Evolutionary conservation across 805 yeast genomes (phyloP).

Genomic region (Kurtzmaniella fragi): DNA sequence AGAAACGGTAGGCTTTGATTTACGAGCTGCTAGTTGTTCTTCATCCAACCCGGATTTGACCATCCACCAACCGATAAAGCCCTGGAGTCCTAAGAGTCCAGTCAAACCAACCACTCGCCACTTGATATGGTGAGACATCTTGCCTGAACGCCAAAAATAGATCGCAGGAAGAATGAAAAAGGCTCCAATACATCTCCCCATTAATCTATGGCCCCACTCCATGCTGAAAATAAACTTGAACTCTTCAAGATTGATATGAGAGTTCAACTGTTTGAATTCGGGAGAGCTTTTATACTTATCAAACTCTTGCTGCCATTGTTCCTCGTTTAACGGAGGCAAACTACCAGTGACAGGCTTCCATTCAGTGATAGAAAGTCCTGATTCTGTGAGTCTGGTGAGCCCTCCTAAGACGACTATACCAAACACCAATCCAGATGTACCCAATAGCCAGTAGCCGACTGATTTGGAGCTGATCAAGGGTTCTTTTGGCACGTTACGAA

Average conservation of each 20-base stretch:
- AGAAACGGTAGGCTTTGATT: constrained; percentile 94
- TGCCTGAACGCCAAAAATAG: constrained; percentile 66
- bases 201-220: constrained; percentile 96
- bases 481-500: background rate
- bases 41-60: constrained; percentile 91
- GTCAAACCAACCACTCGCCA: constrained; percentile 67
- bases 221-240: constrained; percentile 90
- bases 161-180: constrained; percentile 80
- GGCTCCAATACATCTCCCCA: constrained; percentile 88
- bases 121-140: constrained; percentile 63
- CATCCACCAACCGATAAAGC: constrained; percentile 99
- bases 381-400: constrained; percentile 88
- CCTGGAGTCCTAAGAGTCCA: constrained; percentile 82
- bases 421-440: constrained; percentile 83
- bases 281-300: constrained; percentile 79
- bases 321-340: constrained; percentile 76
- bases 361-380: constrained; percentile 93
- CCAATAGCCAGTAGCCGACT: constrained; percentile 86
- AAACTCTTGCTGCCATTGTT: constrained; percentile 86
- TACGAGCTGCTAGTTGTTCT: constrained; percentile 68
- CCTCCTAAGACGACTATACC: constrained; percentile 98
- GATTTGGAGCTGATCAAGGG: constrained; percentile 18
- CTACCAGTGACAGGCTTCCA: constrained; percentile 98
- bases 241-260: constrained; percentile 85
- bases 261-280: constrained; percentile 83